phyloP scores from a whole-genome alignment of 805 yeast species.

The Barnettozyma botsteinii region DNA sequence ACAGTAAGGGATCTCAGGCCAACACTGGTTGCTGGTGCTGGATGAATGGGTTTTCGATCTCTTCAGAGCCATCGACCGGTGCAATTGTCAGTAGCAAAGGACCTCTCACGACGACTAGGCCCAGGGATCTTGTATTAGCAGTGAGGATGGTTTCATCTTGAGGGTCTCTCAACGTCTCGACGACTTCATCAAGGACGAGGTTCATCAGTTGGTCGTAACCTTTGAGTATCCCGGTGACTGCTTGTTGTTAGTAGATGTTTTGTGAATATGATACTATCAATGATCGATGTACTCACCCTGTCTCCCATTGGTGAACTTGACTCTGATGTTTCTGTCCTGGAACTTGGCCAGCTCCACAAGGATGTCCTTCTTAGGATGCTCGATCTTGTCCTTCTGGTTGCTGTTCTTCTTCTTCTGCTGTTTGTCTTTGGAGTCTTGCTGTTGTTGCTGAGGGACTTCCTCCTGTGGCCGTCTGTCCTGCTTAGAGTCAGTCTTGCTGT shows the following conservation, averaged over 20 bases:
- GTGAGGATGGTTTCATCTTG: conserved; percentile 52
- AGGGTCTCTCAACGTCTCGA: conserved; percentile 64
- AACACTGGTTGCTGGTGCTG: conserved; percentile 14
- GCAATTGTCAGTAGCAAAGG: conserved; percentile 66
- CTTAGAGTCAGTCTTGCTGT: not conserved
- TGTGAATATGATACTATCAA: not conserved
- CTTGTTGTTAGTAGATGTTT: conserved; percentile 4
- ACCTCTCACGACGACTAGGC: conserved; percentile 81
- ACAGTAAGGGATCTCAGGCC: not conserved
- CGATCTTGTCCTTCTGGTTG: conserved; percentile 43
- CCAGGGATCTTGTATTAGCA: conserved; percentile 59
- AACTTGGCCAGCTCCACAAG: conserved; percentile 75
- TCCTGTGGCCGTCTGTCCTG: conserved; percentile 5
- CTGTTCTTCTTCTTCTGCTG: conserved; percentile 7
- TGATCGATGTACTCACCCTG: conserved; percentile 32
- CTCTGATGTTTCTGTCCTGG: conserved; percentile 65
- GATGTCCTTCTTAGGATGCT: conserved; percentile 79
- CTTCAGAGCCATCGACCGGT: conserved; percentile 66
- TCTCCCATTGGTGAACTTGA: conserved; percentile 83
- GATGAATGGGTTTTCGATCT: conserved; percentile 64
- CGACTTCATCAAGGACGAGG: conserved; percentile 64
- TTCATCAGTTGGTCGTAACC: conserved; percentile 84
- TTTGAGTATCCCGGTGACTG: conserved; percentile 65
- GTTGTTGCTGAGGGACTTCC: not conserved
- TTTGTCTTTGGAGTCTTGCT: too few species aligned